Evolutionary conservation across 179 eudicot species (phyloP), one percentile per base, ranked within the genome.

Genomic region (Beta lomatogona): DNA sequence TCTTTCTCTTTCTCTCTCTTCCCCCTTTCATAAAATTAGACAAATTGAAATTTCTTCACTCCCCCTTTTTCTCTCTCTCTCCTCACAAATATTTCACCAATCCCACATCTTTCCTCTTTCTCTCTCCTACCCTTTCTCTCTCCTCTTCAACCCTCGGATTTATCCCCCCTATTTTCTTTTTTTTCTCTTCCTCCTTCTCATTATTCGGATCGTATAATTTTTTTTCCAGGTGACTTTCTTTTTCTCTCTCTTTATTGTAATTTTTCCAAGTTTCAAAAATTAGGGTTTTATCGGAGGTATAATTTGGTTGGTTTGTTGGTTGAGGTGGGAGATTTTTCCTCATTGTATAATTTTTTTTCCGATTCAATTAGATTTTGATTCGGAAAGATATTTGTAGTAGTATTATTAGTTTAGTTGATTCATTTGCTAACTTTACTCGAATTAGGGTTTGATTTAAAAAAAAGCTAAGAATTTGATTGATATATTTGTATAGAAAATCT

Each of bases 121-220:
- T 64, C 53, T 31, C 50, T 67, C 73, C 61, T 52, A 72, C 73
- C 22, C 83, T 22, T 18, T 73, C 82, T 82, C 86, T 74, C 78
- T 63, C 83, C 18, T 52, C 50, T 77, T 61, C 36, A 73, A 78
- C 74, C 61, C 64, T 81, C 59, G 19, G 58, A 54, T 64, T 28
- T 73, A 53, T 66, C 66, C 48, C 68, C 16, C n/a, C 59, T n/a
- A n/a, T 57, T 66, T 19, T 0, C 59, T n/a, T 44, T 25, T 5
- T 10, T 36, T 13, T n/a, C 59, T 10, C 48, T 5, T 18, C 52
- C 22, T 41, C 54, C 57, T 12, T n/a, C 59, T 6, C 31, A 1
- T 18, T 61, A 16, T 22, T 60, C 57, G 46, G 9, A 55, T 63
- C 81, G 71, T 59, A 59, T 19, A 18, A 48, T 67, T 44, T 75